Base-by-base conservation (phyloP, 2,329 filamentous ascomycete genomes). In the Lachnellula cervina region DNA sequence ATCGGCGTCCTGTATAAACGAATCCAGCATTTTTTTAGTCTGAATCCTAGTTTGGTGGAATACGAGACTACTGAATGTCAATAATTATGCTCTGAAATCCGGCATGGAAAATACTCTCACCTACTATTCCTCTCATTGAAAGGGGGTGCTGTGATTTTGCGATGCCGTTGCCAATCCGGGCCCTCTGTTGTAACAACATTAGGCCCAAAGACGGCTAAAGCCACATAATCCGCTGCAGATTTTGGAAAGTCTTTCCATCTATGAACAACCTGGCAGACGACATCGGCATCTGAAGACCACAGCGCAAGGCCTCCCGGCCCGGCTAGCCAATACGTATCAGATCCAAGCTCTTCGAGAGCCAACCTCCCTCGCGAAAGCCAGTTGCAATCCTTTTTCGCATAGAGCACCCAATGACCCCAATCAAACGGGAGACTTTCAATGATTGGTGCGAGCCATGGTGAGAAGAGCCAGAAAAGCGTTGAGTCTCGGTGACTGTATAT, bases 171-270 rank as follows among this genome's bases (percentile, higher is more conserved):
- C 88, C 87, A 91, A 34, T 78, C 69, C 0, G 76, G 66, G 0
- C 87, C 87, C 68, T 91, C 87, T 2, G 84, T 82, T 0, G 82
- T 82, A 28, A 90, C 72, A 2, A 91, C 79, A 67, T 89, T 91
- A 53, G 82, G 77, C 35, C 88, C 88, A 62, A 68, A 73, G 5
- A 72, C 49, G 6, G 65, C 64, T 16, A 70, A 48, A 23, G 59
- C 35, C 3, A 53, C 63, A 61, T 60, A 54, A 9, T 63, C 44
- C 2, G 23, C n/a, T 2, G 49, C 37, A 25, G 49, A 44, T 49
- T 64, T 64, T 7, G 56, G 49, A 38, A 62, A 64, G 42, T 64
- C 60, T 44, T 58, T 59, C 44, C 57, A 54, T 43, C 59, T 35
- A 44, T 59, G 57, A 19, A 56, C 52, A 17, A 63, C 50, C 19